Base-by-base conservation (phyloP, 371 early-diverging fungal species). In the Amoeboaphelidium protococcarum region DNA sequence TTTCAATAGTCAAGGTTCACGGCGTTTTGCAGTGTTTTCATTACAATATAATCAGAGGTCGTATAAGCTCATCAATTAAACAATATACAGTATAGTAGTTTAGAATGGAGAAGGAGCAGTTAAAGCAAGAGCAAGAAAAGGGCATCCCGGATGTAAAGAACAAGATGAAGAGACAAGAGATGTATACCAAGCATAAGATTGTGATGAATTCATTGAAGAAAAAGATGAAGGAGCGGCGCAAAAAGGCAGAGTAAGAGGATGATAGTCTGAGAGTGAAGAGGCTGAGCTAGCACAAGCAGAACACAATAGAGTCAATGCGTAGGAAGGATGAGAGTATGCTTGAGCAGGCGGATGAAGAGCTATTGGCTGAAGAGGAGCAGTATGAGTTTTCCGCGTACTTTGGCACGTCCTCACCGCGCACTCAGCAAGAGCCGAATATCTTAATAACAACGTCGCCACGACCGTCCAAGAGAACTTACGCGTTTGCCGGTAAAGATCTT, bases 361-460 rank as follows among this genome's bases (percentile, higher is more conserved):
- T 87, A 3, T 68, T 72, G n/a, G 62, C 77, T 26, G 89, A 88
- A 44, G 86, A 89, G 57, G 82, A 75, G 16, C 68, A 71, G 42
- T 94, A 96, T 55, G 96, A 96, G 60, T 82, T 90, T 61, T 72
- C 88, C 0, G 55, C 65, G 47, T 94, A 88, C 60, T 96, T 90
- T 56, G 56, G 52, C 37, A 69, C 64, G 43, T 89, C 87, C n/a
- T n/a, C n/a, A n/a, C n/a, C n/a, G n/a, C n/a, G n/a, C n/a, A n/a
- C n/a, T n/a, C n/a, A n/a, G 23, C 58, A 73, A 47, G 57, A 74
- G 26, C 91, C 97, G 26, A 94, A 94, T 64, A 73, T 96, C 25
- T 61, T 91, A n/a, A 70, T 96, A 3, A 96, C 97, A 4, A 88
- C 96, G 2, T 79, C 50, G 44, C 55, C 54, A 44, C 19, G 62